A percentile compares a stretch with the other conserved stretches of the same genome.
Conservation (phyloP, 2,329 filamentous ascomycete species). For the Hirsutella rhossiliensis region DNA sequence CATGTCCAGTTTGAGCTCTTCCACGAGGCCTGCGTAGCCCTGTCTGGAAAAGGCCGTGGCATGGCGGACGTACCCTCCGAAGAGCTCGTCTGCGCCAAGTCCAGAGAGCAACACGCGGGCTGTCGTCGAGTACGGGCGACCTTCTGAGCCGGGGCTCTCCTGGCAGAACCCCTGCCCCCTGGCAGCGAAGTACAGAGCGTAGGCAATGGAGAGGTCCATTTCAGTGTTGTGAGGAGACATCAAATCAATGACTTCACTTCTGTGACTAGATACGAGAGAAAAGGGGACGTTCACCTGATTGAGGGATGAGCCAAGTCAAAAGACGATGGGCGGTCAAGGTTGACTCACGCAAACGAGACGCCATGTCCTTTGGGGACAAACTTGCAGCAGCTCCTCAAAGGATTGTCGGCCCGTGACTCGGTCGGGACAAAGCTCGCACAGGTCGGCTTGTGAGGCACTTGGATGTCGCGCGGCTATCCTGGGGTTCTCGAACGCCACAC, state of each 20-base stretch:
- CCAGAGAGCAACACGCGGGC: slow-evolving; percentile 84
- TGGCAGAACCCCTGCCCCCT: slow-evolving; percentile 50
- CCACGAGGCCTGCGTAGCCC: slow-evolving; percentile 59
- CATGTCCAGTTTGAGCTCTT: slow-evolving; percentile 79
- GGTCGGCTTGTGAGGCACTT: slow-evolving; percentile 15
- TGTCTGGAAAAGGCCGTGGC: slow-evolving; percentile 58
- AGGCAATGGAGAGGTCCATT: slow-evolving; percentile 94
- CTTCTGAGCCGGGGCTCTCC: slow-evolving; percentile 11
- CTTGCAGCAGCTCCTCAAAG: slow-evolving; percentile 56
- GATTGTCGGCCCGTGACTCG: slow-evolving; percentile 75
- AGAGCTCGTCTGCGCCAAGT: slow-evolving; percentile 89
- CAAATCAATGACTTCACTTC: slow-evolving; percentile 56
- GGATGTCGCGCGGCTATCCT: slow-evolving; percentile 49
- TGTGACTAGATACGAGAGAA: slow-evolving; percentile 56
- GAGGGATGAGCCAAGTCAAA: slow-evolving; percentile 1
- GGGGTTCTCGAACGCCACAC: slow-evolving; percentile 95
- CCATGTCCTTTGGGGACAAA: slow-evolving; percentile 65
- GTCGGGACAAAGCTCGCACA: slow-evolving; percentile 82
- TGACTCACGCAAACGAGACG: slow-evolving; percentile 60
- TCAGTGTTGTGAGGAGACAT: slow-evolving; percentile 94
- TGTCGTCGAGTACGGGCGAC: slow-evolving; percentile 46
- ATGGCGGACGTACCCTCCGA: slow-evolving; percentile 85
- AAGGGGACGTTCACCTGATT: slow-evolving; percentile 69
- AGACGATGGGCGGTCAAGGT: not conserved
- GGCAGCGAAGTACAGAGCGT: slow-evolving; percentile 89